Base-by-base conservation (phyloP, 2,329 filamentous ascomycete species). In the Akanthomyces lecanii region DNA sequence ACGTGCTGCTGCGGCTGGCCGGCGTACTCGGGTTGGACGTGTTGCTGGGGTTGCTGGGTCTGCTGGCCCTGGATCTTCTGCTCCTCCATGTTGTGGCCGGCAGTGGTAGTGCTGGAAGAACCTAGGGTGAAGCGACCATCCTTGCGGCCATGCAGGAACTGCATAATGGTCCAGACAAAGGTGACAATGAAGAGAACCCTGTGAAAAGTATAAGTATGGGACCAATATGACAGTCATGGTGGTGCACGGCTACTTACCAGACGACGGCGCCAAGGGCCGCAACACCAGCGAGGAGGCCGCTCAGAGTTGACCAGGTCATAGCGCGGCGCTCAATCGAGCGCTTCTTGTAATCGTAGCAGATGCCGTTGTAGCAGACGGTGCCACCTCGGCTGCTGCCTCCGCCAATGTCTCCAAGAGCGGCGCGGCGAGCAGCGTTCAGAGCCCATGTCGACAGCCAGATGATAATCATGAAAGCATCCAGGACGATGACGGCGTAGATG, bases 391-490 rank as follows among this genome's bases (percentile, higher is more conserved):
- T 40, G 18, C 40, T 33, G n/a, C 48, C 25, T n/a, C n/a, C 3
- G 30, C n/a, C 25, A 42, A 57, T 5, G 25, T 12, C 52, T 18
- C 48, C 53, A n/a, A 59, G 40, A 36, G 38, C 38, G 30, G 52
- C 52, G 33, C 58, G 58, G 42, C 58, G 58, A 18, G 58, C 59
- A 16, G 63, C 63, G 40, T 61, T 58, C 18, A 62, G 54, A 3
- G 63, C 63, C 63, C 63, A 77, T n/a, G 75, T 74, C 0, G 78
- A 74, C 21, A 82, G 76, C 81, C 81, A 82, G 60, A 82, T 73
- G 62, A 82, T 67, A 53, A 78, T 67, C 70, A 82, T 72, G 50
- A 81, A 69, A 4, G 68, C 73, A 52, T 82, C 79, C 25, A 82
- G 72, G 16, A 70, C 70, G 8, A 82, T 69, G 11, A 81, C 72